These are phyloP conservation scores for Fulvia fulva DNA, from an alignment of 2,329 filamentous ascomycete genomes.

Conservation along the genomic window DNA sequence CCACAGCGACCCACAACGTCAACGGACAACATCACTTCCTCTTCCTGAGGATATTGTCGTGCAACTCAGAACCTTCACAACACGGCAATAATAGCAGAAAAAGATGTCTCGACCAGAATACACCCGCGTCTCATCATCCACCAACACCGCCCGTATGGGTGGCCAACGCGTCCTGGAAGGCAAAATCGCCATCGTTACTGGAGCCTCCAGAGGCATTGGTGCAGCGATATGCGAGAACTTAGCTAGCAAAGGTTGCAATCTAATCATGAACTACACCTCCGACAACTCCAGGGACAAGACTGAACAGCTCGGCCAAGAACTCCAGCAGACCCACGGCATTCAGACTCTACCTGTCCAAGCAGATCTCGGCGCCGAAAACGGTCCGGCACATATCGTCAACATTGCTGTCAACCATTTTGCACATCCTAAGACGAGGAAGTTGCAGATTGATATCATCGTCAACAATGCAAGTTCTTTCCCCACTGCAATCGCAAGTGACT, in stretches of 20 bases:
- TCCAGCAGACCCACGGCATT: conserved; percentile 56
- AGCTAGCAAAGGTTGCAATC: conserved; percentile 65
- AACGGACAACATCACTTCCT: not conserved
- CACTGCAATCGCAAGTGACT: not conserved
- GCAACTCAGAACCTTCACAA: not conserved
- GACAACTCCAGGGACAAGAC: conserved; percentile 54
- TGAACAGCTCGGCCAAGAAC: conserved; percentile 51
- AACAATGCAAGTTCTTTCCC: conserved; percentile 56
- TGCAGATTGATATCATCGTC: conserved; percentile 77
- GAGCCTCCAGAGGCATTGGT: conserved; percentile 76
- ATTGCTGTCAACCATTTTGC: conserved; percentile 58
- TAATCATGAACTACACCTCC: conserved; percentile 70
- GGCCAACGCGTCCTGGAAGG: conserved; percentile 51
- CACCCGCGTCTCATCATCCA: conserved; percentile 12
- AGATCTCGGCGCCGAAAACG: conserved; percentile 62
- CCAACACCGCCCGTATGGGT: conserved; percentile 13
- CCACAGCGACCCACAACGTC: not conserved
- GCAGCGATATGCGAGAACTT: conserved; percentile 63
- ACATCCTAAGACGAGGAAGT: conserved; percentile 49
- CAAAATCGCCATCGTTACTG: conserved; percentile 75
- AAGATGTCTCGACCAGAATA: conserved; percentile 21
- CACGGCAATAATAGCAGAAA: not conserved
- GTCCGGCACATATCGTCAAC: conserved; percentile 57
- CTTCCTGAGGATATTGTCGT: not conserved
- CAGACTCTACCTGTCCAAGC: conserved; percentile 63